A percentile compares a stretch with the other conserved stretches of the same genome.
These are phyloP conservation scores for Aspergillus calidoustus DNA, from an alignment of 2,329 filamentous ascomycete species.

Conservation along the genomic window DNA sequence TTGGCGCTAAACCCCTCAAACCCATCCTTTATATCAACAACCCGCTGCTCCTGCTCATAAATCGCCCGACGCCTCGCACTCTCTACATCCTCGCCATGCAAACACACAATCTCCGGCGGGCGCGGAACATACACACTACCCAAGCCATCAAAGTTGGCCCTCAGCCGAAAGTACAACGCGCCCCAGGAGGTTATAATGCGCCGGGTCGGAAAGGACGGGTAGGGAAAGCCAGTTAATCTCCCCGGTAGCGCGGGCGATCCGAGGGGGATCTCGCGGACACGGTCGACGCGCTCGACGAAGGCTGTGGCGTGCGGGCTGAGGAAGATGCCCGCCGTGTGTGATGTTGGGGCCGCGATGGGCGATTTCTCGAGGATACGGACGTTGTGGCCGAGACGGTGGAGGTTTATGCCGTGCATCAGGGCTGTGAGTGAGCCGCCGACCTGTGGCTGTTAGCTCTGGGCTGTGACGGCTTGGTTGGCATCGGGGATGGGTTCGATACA, in stretches of 20 bases:
- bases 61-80: not conserved
- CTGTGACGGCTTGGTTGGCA: too few species aligned
- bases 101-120: not conserved
- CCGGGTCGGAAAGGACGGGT: too few species aligned
- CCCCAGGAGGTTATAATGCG: not conserved
- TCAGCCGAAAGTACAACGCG: not conserved
- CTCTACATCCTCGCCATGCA: not conserved
- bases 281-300: not conserved
- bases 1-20: not conserved
- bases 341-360: not conserved
- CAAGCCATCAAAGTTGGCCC: not conserved
- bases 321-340: not conserved
- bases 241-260: not conserved
- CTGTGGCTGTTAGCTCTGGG: not conserved
- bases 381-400: not conserved
- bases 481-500: not conserved
- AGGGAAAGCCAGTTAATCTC: not conserved
- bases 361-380: not conserved
- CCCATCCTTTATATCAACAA: not conserved
- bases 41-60: not conserved
- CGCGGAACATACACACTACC: not conserved
- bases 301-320: not conserved
- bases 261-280: not conserved
- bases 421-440: not conserved
- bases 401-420: not conserved